These are phyloP conservation scores for Lolium perenne DNA, from an alignment of 176 grass and related monocot genomes.

Conservation along the genomic window DNA sequence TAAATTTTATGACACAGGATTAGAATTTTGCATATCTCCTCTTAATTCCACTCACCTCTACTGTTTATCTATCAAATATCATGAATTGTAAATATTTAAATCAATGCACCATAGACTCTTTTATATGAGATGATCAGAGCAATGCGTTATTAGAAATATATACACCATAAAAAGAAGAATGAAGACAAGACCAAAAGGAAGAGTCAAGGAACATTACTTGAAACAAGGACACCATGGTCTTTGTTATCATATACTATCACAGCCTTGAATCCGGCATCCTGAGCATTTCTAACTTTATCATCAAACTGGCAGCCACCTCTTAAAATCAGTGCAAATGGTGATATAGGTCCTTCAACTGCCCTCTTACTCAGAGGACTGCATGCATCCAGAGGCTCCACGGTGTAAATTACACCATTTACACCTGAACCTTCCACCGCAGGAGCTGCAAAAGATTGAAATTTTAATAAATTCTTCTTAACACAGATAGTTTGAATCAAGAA, in stretches of 20 bases:
- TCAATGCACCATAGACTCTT: not conserved
- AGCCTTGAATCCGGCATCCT: slow-evolving; percentile 80
- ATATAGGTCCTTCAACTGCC: slow-evolving; percentile 36
- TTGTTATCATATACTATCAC: slow-evolving; percentile 82
- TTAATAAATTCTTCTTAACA: slow-evolving; percentile 9
- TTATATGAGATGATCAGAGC: not conserved
- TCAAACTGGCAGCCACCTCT: slow-evolving; percentile 89
- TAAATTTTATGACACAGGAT: not conserved
- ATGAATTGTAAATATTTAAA: slow-evolving; percentile 21
- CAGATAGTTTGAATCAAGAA: slow-evolving; percentile 19
- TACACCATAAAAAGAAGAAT: not conserved
- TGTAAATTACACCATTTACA: slow-evolving; percentile 61
- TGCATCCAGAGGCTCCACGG: slow-evolving; percentile 71
- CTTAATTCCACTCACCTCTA: slow-evolving; percentile 12
- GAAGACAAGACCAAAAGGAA: slow-evolving; percentile 24
- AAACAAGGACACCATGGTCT: slow-evolving; percentile 58
- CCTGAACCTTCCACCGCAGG: slow-evolving; percentile 68
- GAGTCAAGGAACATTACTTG: slow-evolving; percentile 65
- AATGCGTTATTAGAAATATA: not conserved
- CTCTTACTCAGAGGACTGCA: slow-evolving; percentile 66
- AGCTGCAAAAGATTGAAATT: slow-evolving; percentile 57
- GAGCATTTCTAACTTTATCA: slow-evolving; percentile 80
- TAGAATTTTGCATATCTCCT: not conserved
- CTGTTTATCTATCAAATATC: slow-evolving; percentile 3
- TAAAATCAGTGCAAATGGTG: slow-evolving; percentile 78